These are phyloP conservation scores for Phragmites australis DNA, from an alignment of 176 grass and related monocot species.

Conservation along the genomic window DNA sequence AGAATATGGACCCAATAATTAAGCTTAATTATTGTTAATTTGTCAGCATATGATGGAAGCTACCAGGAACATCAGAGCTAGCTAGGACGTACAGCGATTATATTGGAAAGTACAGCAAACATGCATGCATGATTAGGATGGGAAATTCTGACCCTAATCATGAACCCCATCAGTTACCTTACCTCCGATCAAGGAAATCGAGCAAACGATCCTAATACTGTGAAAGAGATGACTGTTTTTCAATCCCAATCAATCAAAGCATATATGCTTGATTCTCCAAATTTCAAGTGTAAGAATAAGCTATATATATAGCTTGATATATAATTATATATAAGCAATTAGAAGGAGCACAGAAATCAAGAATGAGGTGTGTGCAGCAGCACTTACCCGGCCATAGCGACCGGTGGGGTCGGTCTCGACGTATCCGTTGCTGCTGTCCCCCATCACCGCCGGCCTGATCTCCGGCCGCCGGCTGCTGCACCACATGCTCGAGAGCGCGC, in stretches of 20 bases:
- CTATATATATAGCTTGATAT: too few relatives aligned
- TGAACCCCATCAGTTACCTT: neutral
- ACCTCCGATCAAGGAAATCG: too few relatives aligned
- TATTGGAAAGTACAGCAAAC: too few relatives aligned
- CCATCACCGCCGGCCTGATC: neutral
- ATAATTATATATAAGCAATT: neutral
- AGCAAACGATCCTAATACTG: too few relatives aligned
- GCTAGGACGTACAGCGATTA: neutral
- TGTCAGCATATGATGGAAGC: neutral
- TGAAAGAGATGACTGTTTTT: too few relatives aligned
- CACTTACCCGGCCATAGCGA: slow-evolving; percentile 82
- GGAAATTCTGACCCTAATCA: neutral
- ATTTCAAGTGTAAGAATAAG: neutral
- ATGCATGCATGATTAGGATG: too few relatives aligned
- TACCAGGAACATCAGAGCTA: neutral
- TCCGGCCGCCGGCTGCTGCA: slow-evolving; percentile 7
- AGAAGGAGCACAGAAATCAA: neutral
- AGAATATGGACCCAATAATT: neutral
- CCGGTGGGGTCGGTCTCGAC: slow-evolving; percentile 78
- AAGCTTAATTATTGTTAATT: neutral
- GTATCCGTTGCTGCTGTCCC: slow-evolving; percentile 57
- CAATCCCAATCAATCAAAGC: too few relatives aligned
- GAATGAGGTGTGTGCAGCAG: neutral
- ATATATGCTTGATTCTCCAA: too few relatives aligned
- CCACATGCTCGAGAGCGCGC: slow-evolving; percentile 33